Evolutionary conservation across 176 grass and related monocot species (phyloP), one percentile per base, ranked within the genome.

Genomic region (Neostapfia colusana): DNA sequence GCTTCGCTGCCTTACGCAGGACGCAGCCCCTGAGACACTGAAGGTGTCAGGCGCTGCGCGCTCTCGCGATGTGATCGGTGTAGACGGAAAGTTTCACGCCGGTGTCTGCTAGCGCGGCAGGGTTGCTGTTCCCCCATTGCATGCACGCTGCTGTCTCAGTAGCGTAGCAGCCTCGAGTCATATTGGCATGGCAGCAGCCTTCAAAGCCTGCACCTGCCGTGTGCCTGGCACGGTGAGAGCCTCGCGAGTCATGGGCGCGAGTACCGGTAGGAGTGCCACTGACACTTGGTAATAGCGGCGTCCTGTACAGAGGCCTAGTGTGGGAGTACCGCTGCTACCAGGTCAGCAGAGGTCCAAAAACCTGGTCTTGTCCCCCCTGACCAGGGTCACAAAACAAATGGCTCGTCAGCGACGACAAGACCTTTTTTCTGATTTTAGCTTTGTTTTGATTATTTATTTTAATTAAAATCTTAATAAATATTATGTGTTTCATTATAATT

Each of bases 121-220:
- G 37, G 67, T 42, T 1, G 37, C 55, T 70, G 44, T 34, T 45
- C 43, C 20, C 41, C 40, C 3, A n/a, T 42, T 54, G 15, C 35
- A 53, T 82, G 76, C 69, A 67, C 75, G 35, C 80, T 54, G 42
- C 45, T 0, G 54, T 10, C 5, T 26, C 54, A 4, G 53, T 10
- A 3, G 53, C 18, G 9, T 26, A 14, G 40, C 61, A 72, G 79
- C 28, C 46, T 14, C 10, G 26, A 17, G 46, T 67, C 23, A 31
- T 31, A 31, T 63, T 57, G 17, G 23, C n/a, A n/a, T 9, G 28
- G 77, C 41, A 25, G 66, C 66, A 70, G 54, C 67, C 79, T 73
- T 73, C 44, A 65, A 64, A 55, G 69, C 59, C 79, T 65, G 79
- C 59, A 10, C 16, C n/a, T 73, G 79, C 42, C 54, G 70, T 86